Percentiles rank a stretch among this genome's conserved stretches.
Evolutionary conservation across 75 land plant genomes (phyloP).

Genomic region (Selaginella tamariscina): DNA sequence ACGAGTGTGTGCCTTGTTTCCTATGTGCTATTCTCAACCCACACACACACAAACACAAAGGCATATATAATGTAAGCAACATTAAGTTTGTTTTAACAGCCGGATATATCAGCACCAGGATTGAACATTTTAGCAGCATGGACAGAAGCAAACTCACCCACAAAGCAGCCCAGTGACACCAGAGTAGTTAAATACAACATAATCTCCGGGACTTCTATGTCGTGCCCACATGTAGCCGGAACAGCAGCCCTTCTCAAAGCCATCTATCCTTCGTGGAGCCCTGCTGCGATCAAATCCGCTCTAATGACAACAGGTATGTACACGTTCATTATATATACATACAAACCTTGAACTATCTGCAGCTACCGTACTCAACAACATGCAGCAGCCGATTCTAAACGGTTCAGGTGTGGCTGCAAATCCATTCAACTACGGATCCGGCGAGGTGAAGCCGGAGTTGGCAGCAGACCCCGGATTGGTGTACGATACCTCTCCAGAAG

Average conservation of each 20-base stretch:
- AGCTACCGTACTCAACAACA: slow-evolving; percentile 1
- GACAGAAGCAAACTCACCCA: neutral
- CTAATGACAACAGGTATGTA: neutral
- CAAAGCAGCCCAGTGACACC: neutral
- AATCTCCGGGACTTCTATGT: neutral
- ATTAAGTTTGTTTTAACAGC: neutral
- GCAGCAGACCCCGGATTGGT: slow-evolving; percentile 4
- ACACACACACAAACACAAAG: no score
- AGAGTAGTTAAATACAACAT: neutral
- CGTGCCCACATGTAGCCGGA: neutral
- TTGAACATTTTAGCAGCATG: neutral
- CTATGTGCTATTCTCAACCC: no score
- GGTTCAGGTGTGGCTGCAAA: neutral
- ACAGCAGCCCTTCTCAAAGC: neutral
- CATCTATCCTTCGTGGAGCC: neutral
- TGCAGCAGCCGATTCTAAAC: slow-evolving; percentile 10
- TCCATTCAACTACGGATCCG: slow-evolving; percentile 2
- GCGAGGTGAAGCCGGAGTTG: neutral
- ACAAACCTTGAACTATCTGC: neutral
- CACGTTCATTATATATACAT: neutral
- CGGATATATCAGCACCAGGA: neutral
- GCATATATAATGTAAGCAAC: no score
- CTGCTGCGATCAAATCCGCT: neutral
- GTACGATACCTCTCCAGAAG: slow-evolving; percentile 1
- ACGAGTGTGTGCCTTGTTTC: no score